Evolutionary conservation across 345 rosid species (phyloP), one percentile per base, ranked within the genome.

Genomic region (Sisymbrium altissimum): DNA sequence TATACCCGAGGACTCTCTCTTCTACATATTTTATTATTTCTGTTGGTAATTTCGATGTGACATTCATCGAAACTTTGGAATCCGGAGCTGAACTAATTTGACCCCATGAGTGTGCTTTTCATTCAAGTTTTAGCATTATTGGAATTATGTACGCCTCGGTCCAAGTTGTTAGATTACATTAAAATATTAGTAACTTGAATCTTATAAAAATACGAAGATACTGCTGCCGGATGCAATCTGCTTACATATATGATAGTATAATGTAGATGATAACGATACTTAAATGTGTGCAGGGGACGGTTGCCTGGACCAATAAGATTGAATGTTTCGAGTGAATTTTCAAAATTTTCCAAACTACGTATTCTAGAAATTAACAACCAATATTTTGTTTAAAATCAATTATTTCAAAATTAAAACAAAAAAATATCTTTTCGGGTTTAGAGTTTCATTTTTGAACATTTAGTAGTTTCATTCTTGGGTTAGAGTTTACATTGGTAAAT

Each of bases 191-290:
- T 6, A 21, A 17, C 15, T 64, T 63, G 9, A 41, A 12, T 46
- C n/a, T 3, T 13, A 64, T 44, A 7, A 33, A 46, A 12, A 54
- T 41, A 53, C 45, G 52, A 64, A 44, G 77, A 73, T 73, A 65
- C n/a, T 73, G 72, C 72, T 57, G 64, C 49, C 71, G 25, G 41
- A 54, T 55, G 57, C 70, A 49, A 62, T n/a, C n/a, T n/a, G n/a
- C 62, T 50, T 61, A 18, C 30, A 50, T 21, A 44, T 44, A 44
- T n/a, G 18, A 32, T n/a, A 44, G 5, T 8, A n/a, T n/a, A n/a
- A n/a, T n/a, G n/a, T n/a, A n/a, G n/a, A n/a, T n/a, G n/a, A n/a
- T n/a, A n/a, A n/a, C n/a, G n/a, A n/a, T n/a, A n/a, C n/a, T n/a
- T n/a, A n/a, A 44, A 45, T 70, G 66, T 50, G 41, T 68, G 64